Conservation (phyloP, 805 yeast species). For the Saccharomycopsis sp. region DNA sequence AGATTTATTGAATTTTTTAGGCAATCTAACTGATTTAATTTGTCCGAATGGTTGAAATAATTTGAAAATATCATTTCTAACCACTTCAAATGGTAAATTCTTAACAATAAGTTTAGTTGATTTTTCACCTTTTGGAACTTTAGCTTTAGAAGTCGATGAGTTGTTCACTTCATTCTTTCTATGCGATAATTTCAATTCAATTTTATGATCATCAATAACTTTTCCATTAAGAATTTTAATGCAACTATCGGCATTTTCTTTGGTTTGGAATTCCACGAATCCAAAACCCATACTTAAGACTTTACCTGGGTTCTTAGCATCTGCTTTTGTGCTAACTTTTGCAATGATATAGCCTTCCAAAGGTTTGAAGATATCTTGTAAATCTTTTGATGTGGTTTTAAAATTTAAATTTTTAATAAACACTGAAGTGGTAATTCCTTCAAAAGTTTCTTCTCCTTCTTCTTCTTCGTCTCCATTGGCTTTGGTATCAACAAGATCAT, state of each 20-base stretch:
- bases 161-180: slow-evolving; percentile 41
- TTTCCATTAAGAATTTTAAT: slow-evolving; percentile 63
- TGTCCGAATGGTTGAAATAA: slow-evolving; percentile 92
- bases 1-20: slow-evolving; percentile 87
- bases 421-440: slow-evolving; percentile 77
- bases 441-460: slow-evolving; percentile 31
- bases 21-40: slow-evolving; percentile 88
- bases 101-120: slow-evolving; percentile 83
- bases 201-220: slow-evolving; percentile 77
- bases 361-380: slow-evolving; percentile 53
- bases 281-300: slow-evolving; percentile 96
- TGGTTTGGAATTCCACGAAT: slow-evolving; percentile 79
- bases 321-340: slow-evolving; percentile 78
- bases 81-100: slow-evolving; percentile 94
- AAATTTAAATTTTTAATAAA: slow-evolving; percentile 91
- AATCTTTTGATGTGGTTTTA: slow-evolving; percentile 50
- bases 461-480: slow-evolving; percentile 23
- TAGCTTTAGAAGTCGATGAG: slow-evolving; percentile 20
- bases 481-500: slow-evolving; percentile 32
- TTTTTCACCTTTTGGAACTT: slow-evolving; percentile 25
- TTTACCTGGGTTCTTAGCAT: slow-evolving; percentile 58
- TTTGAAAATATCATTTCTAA: slow-evolving; percentile 86
- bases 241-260: slow-evolving; percentile 71
- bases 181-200: slow-evolving; percentile 82
- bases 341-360: slow-evolving; percentile 76